Conservation (phyloP, 306 rosid species). For the Senna tora region DNA sequence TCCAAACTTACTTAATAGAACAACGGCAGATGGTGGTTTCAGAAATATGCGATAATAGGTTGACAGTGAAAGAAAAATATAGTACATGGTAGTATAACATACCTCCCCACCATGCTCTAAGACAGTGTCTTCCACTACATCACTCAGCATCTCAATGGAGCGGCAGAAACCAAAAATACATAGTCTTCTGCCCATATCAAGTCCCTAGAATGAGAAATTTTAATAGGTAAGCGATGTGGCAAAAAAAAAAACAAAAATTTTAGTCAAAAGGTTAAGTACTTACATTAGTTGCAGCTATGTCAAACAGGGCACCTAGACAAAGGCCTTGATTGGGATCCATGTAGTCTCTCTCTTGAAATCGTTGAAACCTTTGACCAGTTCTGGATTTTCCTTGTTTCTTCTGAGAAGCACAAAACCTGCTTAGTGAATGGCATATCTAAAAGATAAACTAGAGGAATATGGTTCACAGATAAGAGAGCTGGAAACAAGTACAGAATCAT, state of each 20-base stretch:
- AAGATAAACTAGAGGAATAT: conserved; percentile 29
- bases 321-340: conserved; percentile 91
- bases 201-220: conserved; percentile 64
- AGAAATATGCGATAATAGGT: conserved; percentile 1
- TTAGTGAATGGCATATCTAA: conserved; percentile 20
- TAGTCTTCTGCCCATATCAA: conserved; percentile 86
- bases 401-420: conserved; percentile 51
- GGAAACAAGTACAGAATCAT: conserved; percentile 22
- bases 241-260: conserved; percentile 19
- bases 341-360: conserved; percentile 85
- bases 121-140: conserved; percentile 94
- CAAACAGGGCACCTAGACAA: conserved; percentile 91
- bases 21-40: not conserved
- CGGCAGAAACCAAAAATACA: conserved; percentile 96
- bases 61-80: conserved; percentile 20
- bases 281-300: conserved; percentile 96
- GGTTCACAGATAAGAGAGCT: conserved; percentile 12
- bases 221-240: conserved; percentile 25
- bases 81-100: conserved; percentile 29
- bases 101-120: conserved; percentile 98
- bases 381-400: conserved; percentile 71
- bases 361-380: conserved; percentile 59
- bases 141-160: conserved; percentile 95
- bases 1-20: not conserved
- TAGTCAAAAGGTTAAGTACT: conserved; percentile 29